These are phyloP conservation scores for Trichoderma sp. DNA, from an alignment of 2,329 filamentous ascomycete species.

Conservation along the genomic window DNA sequence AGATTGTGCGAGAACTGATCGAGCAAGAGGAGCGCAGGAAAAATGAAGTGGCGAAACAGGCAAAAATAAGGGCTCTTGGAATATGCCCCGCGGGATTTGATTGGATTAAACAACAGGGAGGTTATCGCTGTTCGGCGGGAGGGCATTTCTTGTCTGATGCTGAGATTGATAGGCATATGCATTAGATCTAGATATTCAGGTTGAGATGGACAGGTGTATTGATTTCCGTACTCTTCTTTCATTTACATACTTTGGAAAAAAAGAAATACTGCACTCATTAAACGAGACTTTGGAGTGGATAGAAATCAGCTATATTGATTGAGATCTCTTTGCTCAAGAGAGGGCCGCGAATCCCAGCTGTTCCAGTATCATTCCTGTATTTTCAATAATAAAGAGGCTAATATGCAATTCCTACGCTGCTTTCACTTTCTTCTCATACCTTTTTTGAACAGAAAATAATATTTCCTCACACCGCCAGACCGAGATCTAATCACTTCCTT, in stretches of 20 bases:
- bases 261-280: background rate
- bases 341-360: too few species aligned
- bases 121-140: conserved; percentile 62
- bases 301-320: background rate
- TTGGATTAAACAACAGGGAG: conserved; percentile 59
- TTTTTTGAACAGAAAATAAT: background rate
- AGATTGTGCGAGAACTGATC: conserved; percentile 32
- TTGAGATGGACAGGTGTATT: background rate
- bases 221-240: background rate
- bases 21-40: conserved; percentile 29
- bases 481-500: background rate
- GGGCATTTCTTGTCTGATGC: conserved; percentile 45
- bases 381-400: too few species aligned
- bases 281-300: background rate
- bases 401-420: too few species aligned
- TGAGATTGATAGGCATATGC: background rate
- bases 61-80: conserved; percentile 52
- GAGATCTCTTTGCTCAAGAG: background rate
- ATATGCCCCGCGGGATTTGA: conserved; percentile 53
- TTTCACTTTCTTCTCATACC: too few species aligned
- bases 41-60: conserved; percentile 40
- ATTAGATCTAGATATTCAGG: background rate
- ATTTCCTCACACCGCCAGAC: background rate
- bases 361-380: too few species aligned
- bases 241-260: background rate